A percentile compares a stretch with the other conserved stretches of the same genome.
Evolutionary conservation across 2,329 filamentous ascomycete genomes (phyloP).

Genomic region (Proliferodiscus dingleyae): DNA sequence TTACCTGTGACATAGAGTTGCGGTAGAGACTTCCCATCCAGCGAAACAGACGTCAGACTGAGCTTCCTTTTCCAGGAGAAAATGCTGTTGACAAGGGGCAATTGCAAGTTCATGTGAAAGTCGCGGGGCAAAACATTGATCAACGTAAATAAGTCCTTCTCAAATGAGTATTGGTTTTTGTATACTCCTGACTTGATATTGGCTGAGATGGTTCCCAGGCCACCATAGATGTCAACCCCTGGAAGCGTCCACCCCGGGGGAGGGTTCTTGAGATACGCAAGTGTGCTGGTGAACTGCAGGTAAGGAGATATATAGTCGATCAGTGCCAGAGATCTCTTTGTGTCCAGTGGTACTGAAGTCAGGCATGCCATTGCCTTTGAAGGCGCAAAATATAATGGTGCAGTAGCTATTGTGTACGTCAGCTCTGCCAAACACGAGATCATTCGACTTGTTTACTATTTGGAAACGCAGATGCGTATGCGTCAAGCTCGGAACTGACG

Average conservation of each 20-base stretch:
- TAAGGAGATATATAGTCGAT: slow-evolving; percentile 15
- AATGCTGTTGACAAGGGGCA: slow-evolving; percentile 42
- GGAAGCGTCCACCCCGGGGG: slow-evolving; percentile 14
- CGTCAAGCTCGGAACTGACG: background rate
- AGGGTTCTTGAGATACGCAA: slow-evolving; percentile 35
- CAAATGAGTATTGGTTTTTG: slow-evolving; percentile 19
- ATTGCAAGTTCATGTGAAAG: slow-evolving; percentile 43
- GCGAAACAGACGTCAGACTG: slow-evolving; percentile 52
- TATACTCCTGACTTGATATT: slow-evolving; percentile 14
- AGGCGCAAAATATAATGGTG: background rate
- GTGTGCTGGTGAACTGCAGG: slow-evolving; percentile 15
- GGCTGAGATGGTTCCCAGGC: slow-evolving; percentile 13
- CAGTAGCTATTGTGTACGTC: too few species aligned
- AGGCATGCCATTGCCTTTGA: slow-evolving; percentile 7
- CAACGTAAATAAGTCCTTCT: slow-evolving; percentile 16
- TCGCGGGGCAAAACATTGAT: slow-evolving; percentile 53
- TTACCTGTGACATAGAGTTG: slow-evolving; percentile 1
- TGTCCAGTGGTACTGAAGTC: slow-evolving; percentile 13
- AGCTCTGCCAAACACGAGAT: too few species aligned
- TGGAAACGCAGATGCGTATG: background rate
- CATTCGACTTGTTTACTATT: too few species aligned
- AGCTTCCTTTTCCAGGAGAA: slow-evolving; percentile 32
- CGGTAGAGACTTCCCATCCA: slow-evolving; percentile 53
- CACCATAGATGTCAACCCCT: slow-evolving; percentile 18
- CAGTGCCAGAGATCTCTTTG: slow-evolving; percentile 9